phyloP scores from a whole-genome alignment of 495 filamentous ascomycete genomes.

The Bacidia rubella region DNA sequence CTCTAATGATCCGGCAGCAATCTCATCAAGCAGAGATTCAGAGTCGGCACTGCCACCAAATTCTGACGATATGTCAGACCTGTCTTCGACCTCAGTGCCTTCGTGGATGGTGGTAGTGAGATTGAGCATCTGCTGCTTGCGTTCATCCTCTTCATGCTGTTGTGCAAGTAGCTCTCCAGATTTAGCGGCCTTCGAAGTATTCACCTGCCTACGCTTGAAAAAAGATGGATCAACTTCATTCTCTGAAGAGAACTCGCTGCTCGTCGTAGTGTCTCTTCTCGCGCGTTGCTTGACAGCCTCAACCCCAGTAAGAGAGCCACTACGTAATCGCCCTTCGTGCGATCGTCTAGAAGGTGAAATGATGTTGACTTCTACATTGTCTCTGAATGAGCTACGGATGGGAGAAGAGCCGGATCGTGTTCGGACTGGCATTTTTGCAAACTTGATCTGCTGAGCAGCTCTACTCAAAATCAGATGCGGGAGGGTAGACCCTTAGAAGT shows the following conservation, averaged over 20 bases:
- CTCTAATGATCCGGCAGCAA: conserved; percentile 20
- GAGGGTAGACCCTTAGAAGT: conserved; percentile 8
- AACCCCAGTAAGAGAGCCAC: conserved; percentile 64
- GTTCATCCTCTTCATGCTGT: conserved; percentile 45
- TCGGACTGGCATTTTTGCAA: conserved; percentile 85
- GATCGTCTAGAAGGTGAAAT: conserved; percentile 40
- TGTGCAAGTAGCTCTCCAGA: conserved; percentile 44
- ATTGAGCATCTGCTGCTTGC: conserved; percentile 32
- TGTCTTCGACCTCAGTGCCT: conserved; percentile 49
- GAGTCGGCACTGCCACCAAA: conserved; percentile 55
- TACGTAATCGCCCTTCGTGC: conserved; percentile 36
- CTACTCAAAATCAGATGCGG: conserved; percentile 21
- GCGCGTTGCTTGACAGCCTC: conserved; percentile 62
- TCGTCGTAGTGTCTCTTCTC: conserved; percentile 75
- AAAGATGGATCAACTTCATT: conserved; percentile 64
- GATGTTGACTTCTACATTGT: conserved; percentile 41
- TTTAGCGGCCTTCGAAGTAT: conserved; percentile 37
- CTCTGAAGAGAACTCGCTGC: conserved; percentile 84
- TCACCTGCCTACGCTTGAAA: conserved; percentile 47
- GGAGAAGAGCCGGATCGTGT: conserved; percentile 79
- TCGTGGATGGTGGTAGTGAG: conserved; percentile 38
- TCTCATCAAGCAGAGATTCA: conserved; percentile 40
- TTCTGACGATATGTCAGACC: conserved; percentile 50
- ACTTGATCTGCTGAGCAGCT: conserved; percentile 72
- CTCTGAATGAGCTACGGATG: conserved; percentile 43